Base-by-base conservation (phyloP, 2,329 filamentous ascomycete genomes). In the Diaporthe citrichinensis region DNA sequence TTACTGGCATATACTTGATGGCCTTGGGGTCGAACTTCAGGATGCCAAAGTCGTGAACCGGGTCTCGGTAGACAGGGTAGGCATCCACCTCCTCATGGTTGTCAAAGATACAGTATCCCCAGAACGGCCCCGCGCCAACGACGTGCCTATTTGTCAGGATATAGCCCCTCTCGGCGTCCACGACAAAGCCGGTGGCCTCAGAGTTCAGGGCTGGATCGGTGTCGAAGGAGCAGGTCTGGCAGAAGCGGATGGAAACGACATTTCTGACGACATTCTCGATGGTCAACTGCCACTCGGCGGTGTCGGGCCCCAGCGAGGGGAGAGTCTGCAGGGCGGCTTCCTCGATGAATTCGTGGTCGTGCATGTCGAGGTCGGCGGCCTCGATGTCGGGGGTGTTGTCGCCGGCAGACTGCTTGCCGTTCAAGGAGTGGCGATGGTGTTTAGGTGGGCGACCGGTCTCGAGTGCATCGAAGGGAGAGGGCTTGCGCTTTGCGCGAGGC, bases 221-320 rank as follows among this genome's bases (percentile, higher is more conserved):
- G 84, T 99, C 97, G 84, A 99, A 99, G 34, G 96, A 96, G 84
- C 95, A 98, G 0, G 97, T 98, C 88, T 98, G 95, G 84, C 96
- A 98, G 87, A 99, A 99, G 79, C 98, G 94, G 81, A 99, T 98
- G n/a, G 96, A 98, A 68, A 99, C 97, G 25, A 98, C 97, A 80
- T 96, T 98, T 83, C 94, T 93, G 72, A 99, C 96, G 4, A 99
- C 97, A 77, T 92, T 93, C 84, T 98, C 96, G 76, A 98, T 98
- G 0, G 96, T 98, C 69, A 93, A 94, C 85, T 98, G 96, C 97
- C 97, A 99, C 86, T 98, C 96, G 34, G 92, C 92, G 3, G 93
- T 94, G 80, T 95, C 93, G 65, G 75, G 83, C 79, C 34, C 89
- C 85, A 67, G 83, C 77, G 86, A 83, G 74, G 86, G 69, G 46